Conservation (phyloP, 2,329 filamentous ascomycete genomes). For the Claviceps maximensis region DNA sequence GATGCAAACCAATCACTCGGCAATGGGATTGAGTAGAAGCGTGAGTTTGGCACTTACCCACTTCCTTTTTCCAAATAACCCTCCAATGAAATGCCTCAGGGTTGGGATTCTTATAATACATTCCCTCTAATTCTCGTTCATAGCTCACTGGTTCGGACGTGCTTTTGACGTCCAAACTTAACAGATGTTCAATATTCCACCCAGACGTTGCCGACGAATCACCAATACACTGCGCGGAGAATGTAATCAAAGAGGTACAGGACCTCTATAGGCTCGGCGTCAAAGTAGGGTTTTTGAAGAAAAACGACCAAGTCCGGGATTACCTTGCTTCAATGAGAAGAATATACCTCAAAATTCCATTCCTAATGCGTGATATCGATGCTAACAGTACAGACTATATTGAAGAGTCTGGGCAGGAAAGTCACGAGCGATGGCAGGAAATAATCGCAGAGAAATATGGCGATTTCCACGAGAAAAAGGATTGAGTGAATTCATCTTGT, state of each 20-base stretch:
- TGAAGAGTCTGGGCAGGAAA: neutral
- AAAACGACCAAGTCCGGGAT: neutral
- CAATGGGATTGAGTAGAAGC: neutral
- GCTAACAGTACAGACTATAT: neutral
- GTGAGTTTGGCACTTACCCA: neutral
- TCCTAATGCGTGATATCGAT: neutral
- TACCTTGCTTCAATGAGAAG: conserved; percentile 3
- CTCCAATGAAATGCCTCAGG: no score
- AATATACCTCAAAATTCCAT: conserved; percentile 1
- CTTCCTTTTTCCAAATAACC: no score
- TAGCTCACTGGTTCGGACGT: neutral
- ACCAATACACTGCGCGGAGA: neutral
- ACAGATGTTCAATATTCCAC: neutral
- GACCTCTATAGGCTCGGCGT: conserved; percentile 2
- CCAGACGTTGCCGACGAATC: neutral
- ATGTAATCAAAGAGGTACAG: conserved; percentile 2
- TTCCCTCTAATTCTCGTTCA: neutral
- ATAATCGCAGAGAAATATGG: no score
- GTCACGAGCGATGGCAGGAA: neutral
- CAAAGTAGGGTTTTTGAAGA: conserved; percentile 1
- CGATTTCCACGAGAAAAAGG: no score
- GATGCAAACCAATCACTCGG: neutral
- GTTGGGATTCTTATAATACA: neutral
- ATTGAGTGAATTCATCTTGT: no score
- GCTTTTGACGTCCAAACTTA: neutral